Conservation (phyloP, 192 early-diverging fungal genomes). For the Paraglomus brasilianum region DNA sequence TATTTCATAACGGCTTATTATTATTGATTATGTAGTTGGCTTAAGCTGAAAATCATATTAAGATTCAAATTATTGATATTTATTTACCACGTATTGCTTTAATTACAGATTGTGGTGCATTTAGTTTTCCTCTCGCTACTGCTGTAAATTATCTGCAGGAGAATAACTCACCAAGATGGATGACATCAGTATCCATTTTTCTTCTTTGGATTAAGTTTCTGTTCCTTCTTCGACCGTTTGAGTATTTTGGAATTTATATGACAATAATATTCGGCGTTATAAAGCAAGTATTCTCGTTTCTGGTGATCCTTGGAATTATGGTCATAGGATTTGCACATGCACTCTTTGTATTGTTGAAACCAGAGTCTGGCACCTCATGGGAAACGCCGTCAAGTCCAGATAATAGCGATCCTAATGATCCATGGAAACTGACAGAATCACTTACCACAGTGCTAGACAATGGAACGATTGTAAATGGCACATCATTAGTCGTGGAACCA, state of each 20-base stretch:
- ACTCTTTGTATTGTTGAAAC: background rate
- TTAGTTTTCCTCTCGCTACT: slow-evolving; percentile 1
- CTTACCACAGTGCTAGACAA: background rate
- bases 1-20: too few relatives aligned
- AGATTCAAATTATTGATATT: too few relatives aligned
- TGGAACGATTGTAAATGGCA: background rate
- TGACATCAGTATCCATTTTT: background rate
- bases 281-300: background rate
- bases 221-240: slow-evolving; percentile 7
- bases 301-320: slow-evolving; percentile 1
- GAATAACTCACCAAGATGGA: background rate
- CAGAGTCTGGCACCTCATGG: background rate
- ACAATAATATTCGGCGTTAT: slow-evolving; percentile 6
- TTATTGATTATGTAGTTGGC: background rate
- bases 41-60: too few relatives aligned
- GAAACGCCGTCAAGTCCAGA: too few relatives aligned
- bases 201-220: slow-evolving; percentile 9
- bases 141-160: background rate
- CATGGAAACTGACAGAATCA: background rate
- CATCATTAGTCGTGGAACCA: background rate
- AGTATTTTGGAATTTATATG: slow-evolving; percentile 13
- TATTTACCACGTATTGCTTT: too few relatives aligned
- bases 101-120: slow-evolving; percentile 8
- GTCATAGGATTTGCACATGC: slow-evolving; percentile 2
- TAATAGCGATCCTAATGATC: slow-evolving; percentile 1